These are phyloP conservation scores for Verticillium albo-atrum DNA, from an alignment of 2,329 filamentous ascomycete genomes.

Conservation along the genomic window DNA sequence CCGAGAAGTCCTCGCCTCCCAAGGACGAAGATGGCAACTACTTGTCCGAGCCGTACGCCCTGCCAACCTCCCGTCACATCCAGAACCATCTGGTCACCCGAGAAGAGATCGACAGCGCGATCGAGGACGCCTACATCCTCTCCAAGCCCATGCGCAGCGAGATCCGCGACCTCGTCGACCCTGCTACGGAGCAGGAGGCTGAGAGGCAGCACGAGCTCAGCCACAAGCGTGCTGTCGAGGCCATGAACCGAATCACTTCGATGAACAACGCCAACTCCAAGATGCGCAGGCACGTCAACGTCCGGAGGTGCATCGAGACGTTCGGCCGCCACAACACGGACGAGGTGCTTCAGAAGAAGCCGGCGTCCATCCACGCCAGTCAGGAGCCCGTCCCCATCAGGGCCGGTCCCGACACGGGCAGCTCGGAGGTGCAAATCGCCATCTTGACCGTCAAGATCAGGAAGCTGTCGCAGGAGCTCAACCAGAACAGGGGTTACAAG, in stretches of 20 bases:
- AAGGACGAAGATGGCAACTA: slow-evolving; percentile 37
- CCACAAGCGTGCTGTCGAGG: slow-evolving; percentile 67
- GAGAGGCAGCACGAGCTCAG: slow-evolving; percentile 42
- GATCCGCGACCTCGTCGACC: slow-evolving; percentile 32
- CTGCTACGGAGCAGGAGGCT: slow-evolving; percentile 27
- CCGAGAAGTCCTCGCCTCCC: slow-evolving; percentile 25
- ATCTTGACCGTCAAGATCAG: slow-evolving; percentile 94
- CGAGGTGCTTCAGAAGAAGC: slow-evolving; percentile 57
- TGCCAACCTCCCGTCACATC: slow-evolving; percentile 45
- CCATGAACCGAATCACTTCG: slow-evolving; percentile 73
- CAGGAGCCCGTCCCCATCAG: slow-evolving; percentile 46
- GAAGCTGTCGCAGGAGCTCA: slow-evolving; percentile 67
- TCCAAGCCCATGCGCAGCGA: slow-evolving; percentile 48
- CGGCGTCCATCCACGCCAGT: slow-evolving; percentile 38
- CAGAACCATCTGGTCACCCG: slow-evolving; percentile 75
- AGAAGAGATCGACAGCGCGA: slow-evolving; percentile 60
- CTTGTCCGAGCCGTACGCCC: slow-evolving; percentile 29
- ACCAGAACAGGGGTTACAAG: slow-evolving; percentile 64
- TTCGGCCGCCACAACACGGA: slow-evolving; percentile 95
- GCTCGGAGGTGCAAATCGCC: slow-evolving; percentile 94
- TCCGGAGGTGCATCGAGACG: slow-evolving; percentile 75
- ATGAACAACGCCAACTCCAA: slow-evolving; percentile 73
- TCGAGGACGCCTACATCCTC: slow-evolving; percentile 64
- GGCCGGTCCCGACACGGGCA: slow-evolving; percentile 88
- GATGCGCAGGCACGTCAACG: slow-evolving; percentile 77